phyloP scores from a whole-genome alignment of 2,329 filamentous ascomycete species.

The Lasiodiplodia sp. region DNA sequence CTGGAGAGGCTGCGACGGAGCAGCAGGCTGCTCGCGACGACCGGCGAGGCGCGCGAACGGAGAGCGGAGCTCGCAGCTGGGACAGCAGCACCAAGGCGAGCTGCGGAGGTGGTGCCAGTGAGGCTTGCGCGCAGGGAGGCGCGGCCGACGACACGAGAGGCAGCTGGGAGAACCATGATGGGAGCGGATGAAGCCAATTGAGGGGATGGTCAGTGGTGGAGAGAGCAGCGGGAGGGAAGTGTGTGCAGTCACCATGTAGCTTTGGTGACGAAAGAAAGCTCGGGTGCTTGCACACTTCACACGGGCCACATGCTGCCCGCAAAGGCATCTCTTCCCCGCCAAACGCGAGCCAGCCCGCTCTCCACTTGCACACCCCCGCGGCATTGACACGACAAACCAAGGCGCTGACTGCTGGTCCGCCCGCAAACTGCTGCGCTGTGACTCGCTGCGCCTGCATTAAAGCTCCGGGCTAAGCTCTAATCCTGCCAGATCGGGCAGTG shows the following conservation, averaged over 20 bases:
- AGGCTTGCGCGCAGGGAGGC: slow-evolving; percentile 21
- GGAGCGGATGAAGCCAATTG: background rate
- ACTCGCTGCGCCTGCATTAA: slow-evolving; percentile 7
- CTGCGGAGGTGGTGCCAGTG: slow-evolving; percentile 16
- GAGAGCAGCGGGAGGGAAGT: slow-evolving; percentile 4
- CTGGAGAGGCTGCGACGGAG: slow-evolving; percentile 38
- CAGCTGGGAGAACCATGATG: slow-evolving; percentile 18
- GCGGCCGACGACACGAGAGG: slow-evolving; percentile 8
- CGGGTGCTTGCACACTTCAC: slow-evolving; percentile 13
- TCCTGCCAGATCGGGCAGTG: slow-evolving; percentile 1
- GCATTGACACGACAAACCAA: slow-evolving; percentile 7
- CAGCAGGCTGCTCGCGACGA: background rate
- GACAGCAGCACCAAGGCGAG: slow-evolving; percentile 12
- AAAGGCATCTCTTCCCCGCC: slow-evolving; percentile 2
- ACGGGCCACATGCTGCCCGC: slow-evolving; percentile 7
- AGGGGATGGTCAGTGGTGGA: background rate
- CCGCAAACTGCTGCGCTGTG: slow-evolving; percentile 6
- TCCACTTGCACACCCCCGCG: background rate
- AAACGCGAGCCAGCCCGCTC: background rate
- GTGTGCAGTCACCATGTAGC: background rate
- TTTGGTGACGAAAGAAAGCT: slow-evolving; percentile 26
- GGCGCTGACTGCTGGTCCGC: slow-evolving; percentile 1
- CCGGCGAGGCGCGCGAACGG: background rate
- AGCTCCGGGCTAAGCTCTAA: slow-evolving; percentile 13
- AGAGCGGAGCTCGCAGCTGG: background rate